A percentile compares a stretch with the other conserved stretches of the same genome.
Conservation (phyloP, 2,329 filamentous ascomycete species). For the Rosellinia necatrix region DNA sequence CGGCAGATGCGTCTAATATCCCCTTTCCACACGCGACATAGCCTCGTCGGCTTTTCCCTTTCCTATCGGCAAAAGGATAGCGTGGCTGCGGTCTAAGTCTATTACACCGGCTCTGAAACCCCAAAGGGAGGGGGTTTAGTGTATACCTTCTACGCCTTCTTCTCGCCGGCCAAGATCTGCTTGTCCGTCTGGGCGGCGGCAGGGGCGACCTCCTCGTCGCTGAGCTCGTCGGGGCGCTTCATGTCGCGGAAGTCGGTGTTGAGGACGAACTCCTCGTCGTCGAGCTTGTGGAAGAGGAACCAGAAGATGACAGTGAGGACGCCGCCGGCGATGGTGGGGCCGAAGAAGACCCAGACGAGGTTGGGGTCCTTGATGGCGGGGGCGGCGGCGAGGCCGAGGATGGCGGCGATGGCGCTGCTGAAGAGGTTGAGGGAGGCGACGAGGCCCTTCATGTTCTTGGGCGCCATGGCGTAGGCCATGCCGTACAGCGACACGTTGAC, state of each 20-base stretch:
- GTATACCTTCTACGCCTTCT: conserved; percentile 21
- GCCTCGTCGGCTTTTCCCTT: neutral
- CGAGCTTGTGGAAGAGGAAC: conserved; percentile 37
- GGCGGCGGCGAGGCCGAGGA: conserved; percentile 62
- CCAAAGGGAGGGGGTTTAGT: too few species aligned
- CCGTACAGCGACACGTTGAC: conserved; percentile 67
- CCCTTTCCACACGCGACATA: neutral
- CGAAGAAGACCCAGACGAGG: conserved; percentile 48
- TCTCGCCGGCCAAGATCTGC: conserved; percentile 56
- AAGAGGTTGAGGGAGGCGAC: conserved; percentile 72
- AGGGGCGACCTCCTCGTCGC: conserved; percentile 31
- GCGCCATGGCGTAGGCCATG: conserved; percentile 78
- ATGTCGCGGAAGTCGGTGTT: conserved; percentile 38
- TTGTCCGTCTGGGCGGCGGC: conserved; percentile 54
- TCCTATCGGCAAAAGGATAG: neutral
- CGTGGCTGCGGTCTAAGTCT: neutral
- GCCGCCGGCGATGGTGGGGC: conserved; percentile 37
- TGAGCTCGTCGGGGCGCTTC: conserved; percentile 38
- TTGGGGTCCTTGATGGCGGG: conserved; percentile 52
- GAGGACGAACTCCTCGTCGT: conserved; percentile 39
- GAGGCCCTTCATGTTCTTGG: conserved; percentile 80
- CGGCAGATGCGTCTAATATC: neutral
- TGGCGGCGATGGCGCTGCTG: conserved; percentile 71
- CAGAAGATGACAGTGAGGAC: conserved; percentile 36
- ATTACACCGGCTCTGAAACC: neutral